These are phyloP conservation scores for Monosporascus sp. DNA, from an alignment of 2,329 filamentous ascomycete species.

Conservation along the genomic window DNA sequence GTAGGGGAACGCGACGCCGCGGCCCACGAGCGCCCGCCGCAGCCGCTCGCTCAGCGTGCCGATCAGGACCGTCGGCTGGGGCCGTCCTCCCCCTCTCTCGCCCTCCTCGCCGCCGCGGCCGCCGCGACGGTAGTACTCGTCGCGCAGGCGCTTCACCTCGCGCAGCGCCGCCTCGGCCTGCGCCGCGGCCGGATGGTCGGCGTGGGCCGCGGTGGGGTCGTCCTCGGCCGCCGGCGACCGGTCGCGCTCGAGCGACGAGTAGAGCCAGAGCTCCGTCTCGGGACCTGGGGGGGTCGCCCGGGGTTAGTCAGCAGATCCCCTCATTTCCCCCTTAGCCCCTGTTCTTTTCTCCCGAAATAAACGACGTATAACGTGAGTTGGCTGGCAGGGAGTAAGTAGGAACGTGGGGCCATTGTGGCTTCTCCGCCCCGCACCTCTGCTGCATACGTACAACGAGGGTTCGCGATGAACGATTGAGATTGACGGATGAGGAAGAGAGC, in stretches of 20 bases:
- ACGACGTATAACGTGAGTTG: background rate
- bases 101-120: constrained; percentile 17
- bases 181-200: no score
- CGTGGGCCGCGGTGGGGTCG: background rate
- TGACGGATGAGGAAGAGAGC: no score
- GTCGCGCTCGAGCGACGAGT: constrained; percentile 42
- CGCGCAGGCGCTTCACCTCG: constrained; percentile 16
- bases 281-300: constrained; percentile 27
- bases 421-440: no score
- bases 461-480: no score
- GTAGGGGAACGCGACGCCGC: constrained; percentile 21
- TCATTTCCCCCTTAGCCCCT: background rate
- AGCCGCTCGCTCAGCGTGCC: constrained; percentile 37
- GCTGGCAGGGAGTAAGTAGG: no score
- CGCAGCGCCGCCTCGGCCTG: constrained; percentile 10
- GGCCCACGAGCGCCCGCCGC: constrained; percentile 25
- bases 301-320: background rate
- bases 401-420: no score
- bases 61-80: constrained; percentile 26
- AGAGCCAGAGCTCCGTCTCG: constrained; percentile 63
- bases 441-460: no score
- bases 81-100: constrained; percentile 23
- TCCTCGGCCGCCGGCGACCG: constrained; percentile 11
- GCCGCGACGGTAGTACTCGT: constrained; percentile 12
- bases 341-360: background rate